These are phyloP conservation scores for Scheffersomyces lignosus DNA, from an alignment of 805 yeast genomes.

Conservation along the genomic window DNA sequence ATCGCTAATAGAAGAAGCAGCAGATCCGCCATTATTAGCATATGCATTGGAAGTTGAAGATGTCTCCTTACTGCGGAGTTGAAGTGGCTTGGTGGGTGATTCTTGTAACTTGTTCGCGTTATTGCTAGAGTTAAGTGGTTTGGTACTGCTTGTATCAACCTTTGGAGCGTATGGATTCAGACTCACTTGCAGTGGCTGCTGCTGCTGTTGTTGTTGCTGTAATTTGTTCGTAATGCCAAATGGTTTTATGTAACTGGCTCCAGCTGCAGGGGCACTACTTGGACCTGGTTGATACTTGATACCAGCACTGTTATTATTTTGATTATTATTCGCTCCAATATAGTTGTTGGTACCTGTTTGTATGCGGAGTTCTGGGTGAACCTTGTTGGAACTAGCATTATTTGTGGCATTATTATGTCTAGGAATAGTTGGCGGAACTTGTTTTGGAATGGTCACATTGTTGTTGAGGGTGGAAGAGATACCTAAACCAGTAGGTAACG, in stretches of 20 bases:
- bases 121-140: conserved; percentile 7
- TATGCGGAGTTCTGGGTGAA: conserved; percentile 33
- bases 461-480: conserved; percentile 16
- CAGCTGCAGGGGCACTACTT: conserved; percentile 7
- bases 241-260: conserved; percentile 17
- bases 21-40: neutral
- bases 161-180: neutral
- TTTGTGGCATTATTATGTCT: conserved; percentile 16
- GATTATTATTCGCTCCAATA: conserved; percentile 27
- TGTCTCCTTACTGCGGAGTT: conserved; percentile 15
- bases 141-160: conserved; percentile 2
- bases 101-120: conserved; percentile 10
- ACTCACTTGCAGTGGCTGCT: conserved; percentile 4
- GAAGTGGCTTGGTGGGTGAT: conserved; percentile 27
- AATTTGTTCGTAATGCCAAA: conserved; percentile 14
- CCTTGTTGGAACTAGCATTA: neutral
- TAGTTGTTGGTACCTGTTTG: conserved; percentile 23
- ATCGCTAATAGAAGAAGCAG: too few species aligned
- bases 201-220: conserved; percentile 27
- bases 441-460: conserved; percentile 24
- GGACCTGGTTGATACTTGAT: conserved; percentile 4
- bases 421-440: conserved; percentile 32
- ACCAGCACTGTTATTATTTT: conserved; percentile 19
- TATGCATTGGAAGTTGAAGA: conserved; percentile 3
- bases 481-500: conserved; percentile 24